Percentiles rank a stretch among this genome's conserved stretches.
Conservation (phyloP, 2,329 filamentous ascomycete genomes). For the Neonectria magnoliae region DNA sequence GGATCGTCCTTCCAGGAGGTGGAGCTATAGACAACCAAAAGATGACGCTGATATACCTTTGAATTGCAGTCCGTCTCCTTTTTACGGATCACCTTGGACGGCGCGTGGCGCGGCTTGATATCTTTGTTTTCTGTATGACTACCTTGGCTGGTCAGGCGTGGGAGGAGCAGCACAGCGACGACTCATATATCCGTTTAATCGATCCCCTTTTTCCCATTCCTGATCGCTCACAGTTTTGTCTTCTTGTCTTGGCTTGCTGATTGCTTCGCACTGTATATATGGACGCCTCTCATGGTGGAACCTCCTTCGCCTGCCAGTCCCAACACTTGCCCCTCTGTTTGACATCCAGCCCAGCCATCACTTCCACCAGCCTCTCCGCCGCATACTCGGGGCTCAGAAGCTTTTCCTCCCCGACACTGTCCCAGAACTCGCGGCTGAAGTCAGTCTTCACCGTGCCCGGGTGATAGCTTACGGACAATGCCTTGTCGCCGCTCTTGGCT, state of each 20-base stretch:
- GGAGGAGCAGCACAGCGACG: constrained; percentile 27
- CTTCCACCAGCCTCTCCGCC: constrained; percentile 70
- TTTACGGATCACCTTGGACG: constrained; percentile 9
- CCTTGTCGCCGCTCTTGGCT: constrained; percentile 66
- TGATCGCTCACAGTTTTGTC: background rate
- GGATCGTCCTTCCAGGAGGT: constrained; percentile 72
- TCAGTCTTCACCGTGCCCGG: constrained; percentile 84
- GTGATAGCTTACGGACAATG: constrained; percentile 76
- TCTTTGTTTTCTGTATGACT: constrained; percentile 28
- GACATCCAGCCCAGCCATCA: constrained; percentile 61
- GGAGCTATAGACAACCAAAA: constrained; percentile 56
- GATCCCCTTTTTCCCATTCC: constrained; percentile 5
- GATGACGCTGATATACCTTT: constrained; percentile 10
- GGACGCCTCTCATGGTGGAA: constrained; percentile 6
- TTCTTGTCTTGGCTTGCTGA: background rate
- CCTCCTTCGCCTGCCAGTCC: constrained; percentile 75
- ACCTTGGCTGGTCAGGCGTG: constrained; percentile 25
- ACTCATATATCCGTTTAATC: constrained; percentile 38
- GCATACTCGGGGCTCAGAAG: constrained; percentile 75
- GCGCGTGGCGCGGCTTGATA: constrained; percentile 15
- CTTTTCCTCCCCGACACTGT: constrained; percentile 65
- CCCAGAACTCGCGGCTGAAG: constrained; percentile 78
- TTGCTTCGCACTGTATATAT: background rate
- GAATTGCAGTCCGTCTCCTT: constrained; percentile 2
- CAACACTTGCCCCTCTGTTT: constrained; percentile 70